Evolutionary conservation across 768 basidiomycete genomes (phyloP).

Genomic region (Leccinum longicurvipes): DNA sequence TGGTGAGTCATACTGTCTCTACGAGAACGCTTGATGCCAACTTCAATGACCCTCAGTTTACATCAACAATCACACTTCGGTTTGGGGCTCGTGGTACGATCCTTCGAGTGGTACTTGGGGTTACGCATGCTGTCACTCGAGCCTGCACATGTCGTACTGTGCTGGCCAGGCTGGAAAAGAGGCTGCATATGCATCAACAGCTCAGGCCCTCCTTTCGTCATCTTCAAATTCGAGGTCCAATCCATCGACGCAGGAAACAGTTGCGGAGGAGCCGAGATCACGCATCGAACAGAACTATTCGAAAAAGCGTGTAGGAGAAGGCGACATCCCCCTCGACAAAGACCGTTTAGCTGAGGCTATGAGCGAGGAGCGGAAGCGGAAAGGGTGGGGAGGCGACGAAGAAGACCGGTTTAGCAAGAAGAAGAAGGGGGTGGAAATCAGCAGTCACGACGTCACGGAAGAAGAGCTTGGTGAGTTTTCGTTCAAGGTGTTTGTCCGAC

Average conservation of each 20-base stretch:
- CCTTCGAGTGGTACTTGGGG: constrained; percentile 74
- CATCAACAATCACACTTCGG: constrained; percentile 87
- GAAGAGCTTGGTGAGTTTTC: constrained; percentile 70
- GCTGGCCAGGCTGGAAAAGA: constrained; percentile 82
- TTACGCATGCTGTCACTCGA: constrained; percentile 92
- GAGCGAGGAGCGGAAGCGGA: constrained; percentile 78
- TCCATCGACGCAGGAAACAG: constrained; percentile 30
- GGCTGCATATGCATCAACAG: constrained; percentile 73
- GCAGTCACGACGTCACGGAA: constrained; percentile 82
- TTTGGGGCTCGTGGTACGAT: constrained; percentile 99
- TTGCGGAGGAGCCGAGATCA: constrained; percentile 31
- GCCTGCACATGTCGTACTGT: constrained; percentile 84
- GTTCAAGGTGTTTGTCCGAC: background rate
- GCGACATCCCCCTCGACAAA: constrained; percentile 72
- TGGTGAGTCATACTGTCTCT: constrained; percentile 47
- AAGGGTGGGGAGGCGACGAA: constrained; percentile 53
- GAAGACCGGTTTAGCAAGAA: constrained; percentile 57
- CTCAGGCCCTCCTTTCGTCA: constrained; percentile 59
- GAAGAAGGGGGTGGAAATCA: constrained; percentile 46
- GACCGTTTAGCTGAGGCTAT: constrained; percentile 67
- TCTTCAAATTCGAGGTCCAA: constrained; percentile 28
- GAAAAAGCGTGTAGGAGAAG: constrained; percentile 79
- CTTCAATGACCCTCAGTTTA: constrained; percentile 52
- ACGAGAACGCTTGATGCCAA: background rate
- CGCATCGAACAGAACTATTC: constrained; percentile 68